phyloP scores from a whole-genome alignment of 805 yeast species.

The Candida parachauliodes region DNA sequence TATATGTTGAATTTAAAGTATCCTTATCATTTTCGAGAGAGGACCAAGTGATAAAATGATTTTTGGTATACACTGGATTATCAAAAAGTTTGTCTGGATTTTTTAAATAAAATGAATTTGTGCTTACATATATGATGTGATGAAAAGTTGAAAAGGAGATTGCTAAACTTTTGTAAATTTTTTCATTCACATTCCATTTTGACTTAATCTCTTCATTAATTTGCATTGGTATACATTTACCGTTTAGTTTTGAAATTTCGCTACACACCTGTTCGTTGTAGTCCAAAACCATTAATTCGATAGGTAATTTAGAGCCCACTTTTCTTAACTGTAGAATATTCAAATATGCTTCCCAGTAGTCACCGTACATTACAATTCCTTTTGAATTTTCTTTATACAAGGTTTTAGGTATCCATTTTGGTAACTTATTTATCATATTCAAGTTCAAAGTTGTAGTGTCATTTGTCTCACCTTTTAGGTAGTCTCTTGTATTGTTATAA shows the following conservation, averaged over 20 bases:
- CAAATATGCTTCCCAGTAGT: conserved; percentile 45
- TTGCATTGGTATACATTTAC: background rate
- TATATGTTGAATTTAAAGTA: conserved; percentile 8
- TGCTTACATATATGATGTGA: conserved; percentile 44
- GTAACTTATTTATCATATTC: conserved; percentile 3
- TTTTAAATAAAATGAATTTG: conserved; percentile 44
- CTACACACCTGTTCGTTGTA: conserved; percentile 25
- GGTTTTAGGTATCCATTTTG: conserved; percentile 30
- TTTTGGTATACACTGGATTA: conserved; percentile 42
- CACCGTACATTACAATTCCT: conserved; percentile 51
- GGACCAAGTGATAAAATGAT: conserved; percentile 50
- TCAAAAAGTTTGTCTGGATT: conserved; percentile 44
- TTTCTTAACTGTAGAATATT: conserved; percentile 44
- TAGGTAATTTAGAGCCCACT: conserved; percentile 42
- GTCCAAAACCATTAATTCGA: conserved; percentile 46
- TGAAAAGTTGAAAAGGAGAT: conserved; percentile 58
- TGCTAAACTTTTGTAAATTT: conserved; percentile 29
- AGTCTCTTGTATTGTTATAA: background rate
- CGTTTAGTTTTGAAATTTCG: background rate
- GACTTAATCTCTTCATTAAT: background rate
- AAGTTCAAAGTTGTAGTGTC: background rate
- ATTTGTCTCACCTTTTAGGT: background rate
- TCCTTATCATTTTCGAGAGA: background rate
- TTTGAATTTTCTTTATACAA: conserved; percentile 21
- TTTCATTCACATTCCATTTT: background rate